Percentiles rank a stretch among this genome's conserved stretches.
phyloP scores from a whole-genome alignment of 2,329 filamentous ascomycete genomes.

The Talaromyces amestolkiae region DNA sequence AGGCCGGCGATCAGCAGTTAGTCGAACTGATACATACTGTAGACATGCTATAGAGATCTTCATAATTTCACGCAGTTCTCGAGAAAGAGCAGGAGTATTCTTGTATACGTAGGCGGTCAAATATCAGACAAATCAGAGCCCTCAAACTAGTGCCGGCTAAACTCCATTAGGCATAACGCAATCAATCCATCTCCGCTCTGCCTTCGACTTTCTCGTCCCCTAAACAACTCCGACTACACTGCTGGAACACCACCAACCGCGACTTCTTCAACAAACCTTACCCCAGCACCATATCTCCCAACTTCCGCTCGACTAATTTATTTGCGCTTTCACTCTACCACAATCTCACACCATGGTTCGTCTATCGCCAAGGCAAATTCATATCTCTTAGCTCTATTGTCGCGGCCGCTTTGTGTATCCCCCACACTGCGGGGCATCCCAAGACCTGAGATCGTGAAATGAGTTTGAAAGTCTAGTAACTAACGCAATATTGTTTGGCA shows the following conservation, averaged over 20 bases:
- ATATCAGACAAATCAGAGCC: conserved; percentile 2
- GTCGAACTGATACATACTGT: neutral
- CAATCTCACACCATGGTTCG: conserved; percentile 17
- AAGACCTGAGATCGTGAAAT: conserved; percentile 12
- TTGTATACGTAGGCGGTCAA: conserved; percentile 9
- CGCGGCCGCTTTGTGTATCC: conserved; percentile 19
- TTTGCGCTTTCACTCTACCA: conserved; percentile 13
- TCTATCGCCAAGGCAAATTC: neutral
- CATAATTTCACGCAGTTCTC: neutral
- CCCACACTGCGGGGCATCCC: conserved; percentile 37
- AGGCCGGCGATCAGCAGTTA: too few species aligned
- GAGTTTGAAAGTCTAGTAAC: conserved; percentile 18
- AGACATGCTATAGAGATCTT: neutral
- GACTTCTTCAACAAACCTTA: neutral
- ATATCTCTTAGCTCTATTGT: neutral
- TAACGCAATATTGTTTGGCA: conserved; percentile 44
- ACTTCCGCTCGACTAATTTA: neutral
- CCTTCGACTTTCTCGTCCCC: neutral
- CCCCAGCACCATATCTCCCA: neutral
- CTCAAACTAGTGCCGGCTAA: neutral
- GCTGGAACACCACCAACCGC: neutral
- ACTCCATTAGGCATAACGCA: neutral
- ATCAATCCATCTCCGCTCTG: neutral
- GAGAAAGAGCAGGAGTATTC: neutral
- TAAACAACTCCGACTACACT: neutral